Evolutionary conservation across 2,329 filamentous ascomycete genomes (phyloP).

Genomic region (Rasamsonia emersonii): DNA sequence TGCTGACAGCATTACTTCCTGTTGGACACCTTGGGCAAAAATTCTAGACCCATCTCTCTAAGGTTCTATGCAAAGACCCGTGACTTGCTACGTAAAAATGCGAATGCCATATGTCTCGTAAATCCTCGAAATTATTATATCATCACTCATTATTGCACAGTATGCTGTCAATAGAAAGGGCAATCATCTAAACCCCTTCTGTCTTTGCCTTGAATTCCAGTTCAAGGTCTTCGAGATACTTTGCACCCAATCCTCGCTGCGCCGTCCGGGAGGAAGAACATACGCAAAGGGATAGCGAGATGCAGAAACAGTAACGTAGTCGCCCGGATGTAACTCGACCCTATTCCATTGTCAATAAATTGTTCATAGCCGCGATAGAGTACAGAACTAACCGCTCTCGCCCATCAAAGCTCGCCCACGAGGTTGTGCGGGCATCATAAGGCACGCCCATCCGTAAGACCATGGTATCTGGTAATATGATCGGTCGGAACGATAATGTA

Average conservation of each 20-base stretch:
- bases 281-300: constrained; percentile 45
- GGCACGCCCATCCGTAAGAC: constrained; percentile 90
- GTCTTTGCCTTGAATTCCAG: constrained; percentile 42
- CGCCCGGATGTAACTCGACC: constrained; percentile 40
- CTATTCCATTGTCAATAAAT: constrained; percentile 20
- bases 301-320: constrained; percentile 46
- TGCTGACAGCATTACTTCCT: too few species aligned
- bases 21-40: too few species aligned
- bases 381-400: constrained; percentile 55
- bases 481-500: constrained; percentile 90
- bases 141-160: too few species aligned
- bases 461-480: constrained; percentile 92
- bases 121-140: too few species aligned
- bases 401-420: constrained; percentile 98
- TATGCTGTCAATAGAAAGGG: too few species aligned
- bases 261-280: constrained; percentile 35
- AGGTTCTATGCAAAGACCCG: too few species aligned
- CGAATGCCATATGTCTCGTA: too few species aligned
- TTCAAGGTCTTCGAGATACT: constrained; percentile 44
- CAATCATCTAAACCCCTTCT: constrained; percentile 30
- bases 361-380: too few species aligned
- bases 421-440: constrained; percentile 78
- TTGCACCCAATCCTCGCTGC: constrained; percentile 43
- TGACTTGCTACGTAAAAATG: too few species aligned
- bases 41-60: too few species aligned